phyloP scores from a whole-genome alignment of 2,329 filamentous ascomycete species.

The Diplodia sapinea region DNA sequence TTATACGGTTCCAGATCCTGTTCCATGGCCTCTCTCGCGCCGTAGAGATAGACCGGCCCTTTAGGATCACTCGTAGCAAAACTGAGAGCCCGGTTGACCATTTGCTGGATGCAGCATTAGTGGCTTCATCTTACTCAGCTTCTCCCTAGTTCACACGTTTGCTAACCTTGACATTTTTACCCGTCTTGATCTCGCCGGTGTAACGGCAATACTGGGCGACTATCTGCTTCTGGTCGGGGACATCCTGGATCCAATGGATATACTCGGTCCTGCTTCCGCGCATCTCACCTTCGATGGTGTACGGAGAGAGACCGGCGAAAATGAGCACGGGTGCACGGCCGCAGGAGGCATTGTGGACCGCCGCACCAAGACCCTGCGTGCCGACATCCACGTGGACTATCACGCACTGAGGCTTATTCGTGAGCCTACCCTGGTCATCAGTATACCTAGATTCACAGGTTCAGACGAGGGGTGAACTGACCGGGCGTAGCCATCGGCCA shows the following conservation, averaged over 20 bases:
- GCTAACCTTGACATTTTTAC: constrained; percentile 73
- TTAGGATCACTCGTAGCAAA: constrained; percentile 79
- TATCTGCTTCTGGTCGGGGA: constrained; percentile 81
- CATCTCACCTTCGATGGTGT: constrained; percentile 78
- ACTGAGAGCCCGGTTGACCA: constrained; percentile 82
- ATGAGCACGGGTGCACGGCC: constrained; percentile 77
- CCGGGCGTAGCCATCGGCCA: constrained; percentile 78
- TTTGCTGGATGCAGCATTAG: constrained; percentile 57
- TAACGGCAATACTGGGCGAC: constrained; percentile 86
- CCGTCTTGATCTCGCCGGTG: constrained; percentile 79
- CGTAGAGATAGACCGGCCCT: constrained; percentile 80
- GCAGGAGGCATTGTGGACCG: constrained; percentile 78
- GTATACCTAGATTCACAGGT: not conserved
- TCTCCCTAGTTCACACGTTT: not conserved
- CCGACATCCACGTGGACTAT: constrained; percentile 81
- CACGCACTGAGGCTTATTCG: constrained; percentile 73
- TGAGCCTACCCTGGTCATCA: constrained; percentile 54
- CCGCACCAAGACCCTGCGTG: constrained; percentile 77
- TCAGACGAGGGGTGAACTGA: not conserved
- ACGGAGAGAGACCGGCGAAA: constrained; percentile 78
- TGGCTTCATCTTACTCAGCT: not conserved
- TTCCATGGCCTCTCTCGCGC: constrained; percentile 80
- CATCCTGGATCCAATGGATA: constrained; percentile 86
- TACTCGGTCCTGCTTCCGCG: constrained; percentile 75
- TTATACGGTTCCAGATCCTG: constrained; percentile 69